These are phyloP conservation scores for Fragaria iinumae DNA, from an alignment of 306 rosid species.

Conservation along the genomic window DNA sequence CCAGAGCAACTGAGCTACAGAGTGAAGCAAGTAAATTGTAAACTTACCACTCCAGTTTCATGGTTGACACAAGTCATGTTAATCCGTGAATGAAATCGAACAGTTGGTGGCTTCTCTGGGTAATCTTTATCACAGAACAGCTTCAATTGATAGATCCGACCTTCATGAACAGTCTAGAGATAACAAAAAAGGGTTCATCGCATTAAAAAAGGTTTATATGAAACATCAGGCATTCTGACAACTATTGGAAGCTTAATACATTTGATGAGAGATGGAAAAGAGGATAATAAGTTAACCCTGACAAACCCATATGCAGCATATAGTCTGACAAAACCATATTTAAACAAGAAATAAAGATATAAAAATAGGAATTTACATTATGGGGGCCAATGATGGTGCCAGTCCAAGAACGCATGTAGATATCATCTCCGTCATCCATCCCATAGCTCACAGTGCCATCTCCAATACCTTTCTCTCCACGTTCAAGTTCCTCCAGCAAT, in stretches of 20 bases:
- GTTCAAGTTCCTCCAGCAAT: slow-evolving; percentile 98
- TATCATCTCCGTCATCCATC: slow-evolving; percentile 99
- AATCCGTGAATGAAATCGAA: slow-evolving; percentile 95
- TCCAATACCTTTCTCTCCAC: slow-evolving; percentile 93
- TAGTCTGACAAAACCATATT: neutral
- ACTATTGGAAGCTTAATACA: neutral
- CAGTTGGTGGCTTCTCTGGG: slow-evolving; percentile 98
- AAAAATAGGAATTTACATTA: slow-evolving; percentile 52
- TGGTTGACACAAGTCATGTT: slow-evolving; percentile 98
- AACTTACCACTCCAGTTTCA: slow-evolving; percentile 96
- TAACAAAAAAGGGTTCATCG: slow-evolving; percentile 13
- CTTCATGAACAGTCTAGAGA: slow-evolving; percentile 94
- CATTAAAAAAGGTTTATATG: neutral
- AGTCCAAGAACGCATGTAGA: slow-evolving; percentile 74
- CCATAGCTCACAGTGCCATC: slow-evolving; percentile 96
- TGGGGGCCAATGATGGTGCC: slow-evolving; percentile 94
- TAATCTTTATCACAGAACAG: slow-evolving; percentile 97
- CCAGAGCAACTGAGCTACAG: neutral
- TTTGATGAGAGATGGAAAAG: neutral
- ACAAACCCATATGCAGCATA: slow-evolving; percentile 4
- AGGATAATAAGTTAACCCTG: neutral
- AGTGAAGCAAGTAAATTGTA: slow-evolving; percentile 9
- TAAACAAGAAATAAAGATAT: neutral
- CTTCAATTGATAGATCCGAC: slow-evolving; percentile 98
- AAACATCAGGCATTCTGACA: neutral